Conservation (phyloP, 352 stramenopile species). For the Plasmopara muralis region DNA sequence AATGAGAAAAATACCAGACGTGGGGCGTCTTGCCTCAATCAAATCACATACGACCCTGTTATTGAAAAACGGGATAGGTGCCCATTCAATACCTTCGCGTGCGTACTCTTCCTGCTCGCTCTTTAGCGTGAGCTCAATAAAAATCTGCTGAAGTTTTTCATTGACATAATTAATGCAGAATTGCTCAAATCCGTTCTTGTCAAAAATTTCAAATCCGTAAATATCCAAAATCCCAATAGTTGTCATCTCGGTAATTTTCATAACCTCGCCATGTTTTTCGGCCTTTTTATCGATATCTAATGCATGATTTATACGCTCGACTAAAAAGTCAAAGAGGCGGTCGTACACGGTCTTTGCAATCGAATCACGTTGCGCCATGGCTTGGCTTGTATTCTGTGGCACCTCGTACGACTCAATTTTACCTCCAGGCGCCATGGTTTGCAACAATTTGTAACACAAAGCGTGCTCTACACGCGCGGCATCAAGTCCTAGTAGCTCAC, state of each 20-base stretch:
- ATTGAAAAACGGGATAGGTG: conserved; percentile 90
- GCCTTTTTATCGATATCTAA: conserved; percentile 80
- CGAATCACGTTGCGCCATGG: conserved; percentile 89
- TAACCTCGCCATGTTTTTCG: conserved; percentile 68
- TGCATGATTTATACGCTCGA: conserved; percentile 87
- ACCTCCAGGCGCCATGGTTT: conserved; percentile 81
- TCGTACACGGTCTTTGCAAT: conserved; percentile 96
- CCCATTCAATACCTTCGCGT: conserved; percentile 89
- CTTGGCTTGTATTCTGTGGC: conserved; percentile 82
- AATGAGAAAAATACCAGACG: conserved; percentile 77
- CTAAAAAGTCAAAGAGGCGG: conserved; percentile 95
- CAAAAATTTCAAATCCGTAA: conserved; percentile 95
- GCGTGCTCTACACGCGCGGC: conserved; percentile 53
- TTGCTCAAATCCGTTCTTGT: conserved; percentile 93
- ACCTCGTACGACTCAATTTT: conserved; percentile 84
- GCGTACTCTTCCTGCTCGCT: conserved; percentile 94
- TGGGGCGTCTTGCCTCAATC: conserved; percentile 69
- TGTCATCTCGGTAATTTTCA: conserved; percentile 68
- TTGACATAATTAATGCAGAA: conserved; percentile 95
- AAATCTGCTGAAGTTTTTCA: conserved; percentile 91
- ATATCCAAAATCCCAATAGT: conserved; percentile 94
- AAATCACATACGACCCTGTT: conserved; percentile 88
- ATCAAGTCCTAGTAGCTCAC: conserved; percentile 63
- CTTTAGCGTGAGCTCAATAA: conserved; percentile 88
- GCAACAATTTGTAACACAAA: conserved; percentile 78